A percentile compares a stretch with the other conserved stretches of the same genome.
These are phyloP conservation scores for Leishmania tarentolae DNA, from an alignment of 208 protist species.

Conservation along the genomic window DNA sequence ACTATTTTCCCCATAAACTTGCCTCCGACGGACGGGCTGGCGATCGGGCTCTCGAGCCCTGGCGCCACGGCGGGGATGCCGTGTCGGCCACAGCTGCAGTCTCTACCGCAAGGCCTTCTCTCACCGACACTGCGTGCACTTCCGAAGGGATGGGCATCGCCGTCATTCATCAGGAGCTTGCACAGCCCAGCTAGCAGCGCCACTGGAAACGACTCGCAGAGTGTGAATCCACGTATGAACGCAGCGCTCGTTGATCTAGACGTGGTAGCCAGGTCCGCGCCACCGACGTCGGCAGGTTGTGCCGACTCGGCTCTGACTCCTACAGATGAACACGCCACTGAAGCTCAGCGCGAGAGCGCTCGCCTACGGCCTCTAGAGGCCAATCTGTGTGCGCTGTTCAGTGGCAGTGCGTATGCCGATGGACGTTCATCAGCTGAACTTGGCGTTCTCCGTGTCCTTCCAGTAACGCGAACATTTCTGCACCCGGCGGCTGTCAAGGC, in stretches of 20 bases:
- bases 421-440: not conserved
- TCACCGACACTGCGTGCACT: constrained; percentile 1
- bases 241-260: not conserved
- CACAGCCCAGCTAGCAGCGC: constrained; percentile 5
- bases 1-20: too few species aligned
- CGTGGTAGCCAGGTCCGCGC: not conserved
- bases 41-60: not conserved
- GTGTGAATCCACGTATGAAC: not conserved
- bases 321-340: not conserved
- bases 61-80: not conserved
- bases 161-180: not conserved
- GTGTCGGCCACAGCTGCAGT: not conserved
- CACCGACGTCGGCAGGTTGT: not conserved
- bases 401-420: constrained; percentile 11
- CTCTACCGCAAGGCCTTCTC: not conserved
- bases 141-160: not conserved
- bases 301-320: not conserved
- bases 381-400: constrained; percentile 13
- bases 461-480: not conserved
- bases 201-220: not conserved
- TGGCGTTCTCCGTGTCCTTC: constrained; percentile 13
- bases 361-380: not conserved
- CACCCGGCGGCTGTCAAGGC: not conserved
- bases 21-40: not conserved
- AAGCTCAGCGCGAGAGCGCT: constrained; percentile 1